Evolutionary conservation across 2,329 filamentous ascomycete species (phyloP).

Genomic region (Rasamsonia emersonii): DNA sequence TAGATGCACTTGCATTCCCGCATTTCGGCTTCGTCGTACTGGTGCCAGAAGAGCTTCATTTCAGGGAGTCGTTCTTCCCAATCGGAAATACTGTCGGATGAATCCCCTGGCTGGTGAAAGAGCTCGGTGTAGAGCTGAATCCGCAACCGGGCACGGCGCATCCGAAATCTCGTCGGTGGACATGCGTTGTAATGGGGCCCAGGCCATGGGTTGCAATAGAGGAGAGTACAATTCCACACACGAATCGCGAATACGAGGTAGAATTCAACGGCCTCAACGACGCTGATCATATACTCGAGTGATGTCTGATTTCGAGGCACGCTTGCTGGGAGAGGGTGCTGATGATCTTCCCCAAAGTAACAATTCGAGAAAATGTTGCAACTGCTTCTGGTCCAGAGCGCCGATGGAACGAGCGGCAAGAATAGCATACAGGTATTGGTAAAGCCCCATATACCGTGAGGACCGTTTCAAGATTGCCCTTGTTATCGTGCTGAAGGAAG

Average conservation of each 20-base stretch:
- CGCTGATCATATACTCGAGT: neutral
- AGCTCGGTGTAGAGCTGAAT: neutral
- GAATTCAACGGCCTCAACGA: neutral
- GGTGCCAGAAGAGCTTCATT: constrained; percentile 2
- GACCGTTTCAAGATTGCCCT: neutral
- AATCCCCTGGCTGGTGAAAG: neutral
- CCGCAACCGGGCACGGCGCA: neutral
- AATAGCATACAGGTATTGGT: neutral
- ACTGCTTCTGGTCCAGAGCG: neutral
- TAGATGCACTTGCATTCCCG: constrained; percentile 1
- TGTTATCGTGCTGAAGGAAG: neutral
- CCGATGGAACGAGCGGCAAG: neutral
- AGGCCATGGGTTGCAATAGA: neutral
- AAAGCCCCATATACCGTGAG: neutral
- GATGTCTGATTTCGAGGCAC: neutral
- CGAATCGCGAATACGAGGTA: neutral
- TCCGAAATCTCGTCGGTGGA: neutral
- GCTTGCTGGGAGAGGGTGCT: neutral
- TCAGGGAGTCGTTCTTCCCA: constrained; percentile 7
- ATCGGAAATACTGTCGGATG: constrained; percentile 6
- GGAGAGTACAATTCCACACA: neutral
- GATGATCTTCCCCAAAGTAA: neutral
- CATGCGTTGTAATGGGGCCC: neutral
- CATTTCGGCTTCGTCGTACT: neutral
- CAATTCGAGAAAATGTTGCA: neutral